Evolutionary conservation across 2,329 filamentous ascomycete species (phyloP).

Genomic region (Colletotrichum sp.): DNA sequence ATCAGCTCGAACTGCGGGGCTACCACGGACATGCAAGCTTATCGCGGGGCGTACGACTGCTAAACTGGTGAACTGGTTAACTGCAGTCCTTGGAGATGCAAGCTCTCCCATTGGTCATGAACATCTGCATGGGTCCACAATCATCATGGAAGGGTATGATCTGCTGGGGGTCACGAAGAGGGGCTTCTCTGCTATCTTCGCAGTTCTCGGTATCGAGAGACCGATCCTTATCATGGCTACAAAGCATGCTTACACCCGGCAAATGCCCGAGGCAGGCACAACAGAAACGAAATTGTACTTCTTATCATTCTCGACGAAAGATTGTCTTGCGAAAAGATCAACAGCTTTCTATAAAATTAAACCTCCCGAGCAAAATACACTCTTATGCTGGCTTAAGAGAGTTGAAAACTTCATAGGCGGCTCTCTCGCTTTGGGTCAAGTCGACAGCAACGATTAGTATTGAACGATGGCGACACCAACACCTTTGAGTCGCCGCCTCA

Average conservation of each 20-base stretch:
- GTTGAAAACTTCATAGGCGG: not conserved
- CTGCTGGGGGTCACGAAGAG: not conserved
- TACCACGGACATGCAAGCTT: not conserved
- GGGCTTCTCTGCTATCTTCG: not conserved
- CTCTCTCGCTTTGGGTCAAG: not conserved
- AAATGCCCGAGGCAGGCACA: not conserved
- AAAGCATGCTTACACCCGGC: not conserved
- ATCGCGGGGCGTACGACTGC: not conserved
- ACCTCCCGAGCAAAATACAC: not conserved
- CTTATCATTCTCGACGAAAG: not conserved
- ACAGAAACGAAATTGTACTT: not conserved
- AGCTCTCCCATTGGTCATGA: not conserved
- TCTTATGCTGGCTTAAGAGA: not conserved
- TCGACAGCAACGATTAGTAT: not conserved
- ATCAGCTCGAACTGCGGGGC: not conserved
- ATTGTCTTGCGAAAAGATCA: not conserved
- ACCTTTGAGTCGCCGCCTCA: not conserved
- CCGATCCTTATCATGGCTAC: not conserved
- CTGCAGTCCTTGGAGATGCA: not conserved
- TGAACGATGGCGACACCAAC: not conserved
- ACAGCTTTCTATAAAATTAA: not conserved
- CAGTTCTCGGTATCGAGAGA: not conserved
- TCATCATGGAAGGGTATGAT: not conserved
- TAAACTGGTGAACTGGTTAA: slow-evolving; percentile 20
- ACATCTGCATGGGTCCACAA: not conserved